phyloP scores from a whole-genome alignment of 139 green algal species.

The Asterochloris sp. region DNA sequence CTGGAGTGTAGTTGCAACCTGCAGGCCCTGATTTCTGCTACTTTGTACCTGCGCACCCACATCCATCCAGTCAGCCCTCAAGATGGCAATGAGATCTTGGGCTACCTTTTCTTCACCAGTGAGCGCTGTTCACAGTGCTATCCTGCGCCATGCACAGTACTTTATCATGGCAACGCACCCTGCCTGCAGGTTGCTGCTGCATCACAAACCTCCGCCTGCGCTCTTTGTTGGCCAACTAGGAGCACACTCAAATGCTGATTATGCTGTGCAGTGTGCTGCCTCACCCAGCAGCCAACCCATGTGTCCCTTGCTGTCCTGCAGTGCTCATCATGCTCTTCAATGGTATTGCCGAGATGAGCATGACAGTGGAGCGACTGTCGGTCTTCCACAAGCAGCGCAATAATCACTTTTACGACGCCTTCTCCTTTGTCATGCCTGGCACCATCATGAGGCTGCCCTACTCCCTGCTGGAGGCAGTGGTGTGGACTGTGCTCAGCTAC shows the following conservation, averaged over 20 bases:
- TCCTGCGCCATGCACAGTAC: too few relatives aligned
- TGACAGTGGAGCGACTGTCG: conserved; percentile 1
- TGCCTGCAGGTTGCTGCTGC: too few relatives aligned
- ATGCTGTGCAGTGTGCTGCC: conserved; percentile 28
- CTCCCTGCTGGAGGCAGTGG: conserved; percentile 24
- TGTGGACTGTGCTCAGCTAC: conserved; percentile 44
- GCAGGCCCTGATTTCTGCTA: conserved; percentile 34
- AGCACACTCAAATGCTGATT: too few relatives aligned
- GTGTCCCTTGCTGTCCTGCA: not conserved
- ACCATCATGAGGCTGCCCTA: conserved; percentile 37
- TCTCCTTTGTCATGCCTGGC: conserved; percentile 35
- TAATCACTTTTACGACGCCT: conserved; percentile 39
- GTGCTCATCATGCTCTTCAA: conserved; percentile 45
- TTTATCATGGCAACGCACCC: too few relatives aligned
- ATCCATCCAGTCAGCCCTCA: conserved; percentile 27
- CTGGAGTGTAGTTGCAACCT: not conserved
- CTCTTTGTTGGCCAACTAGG: too few relatives aligned
- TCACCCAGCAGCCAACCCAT: conserved; percentile 8
- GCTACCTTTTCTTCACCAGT: conserved; percentile 39
- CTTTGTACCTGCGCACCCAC: conserved; percentile 44
- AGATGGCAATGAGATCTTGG: conserved; percentile 38
- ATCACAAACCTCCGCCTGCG: too few relatives aligned
- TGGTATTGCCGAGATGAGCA: conserved; percentile 24
- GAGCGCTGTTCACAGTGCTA: too few relatives aligned
- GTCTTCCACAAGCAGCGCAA: conserved; percentile 55